Evolutionary conservation across 805 yeast genomes (phyloP), one percentile per base, ranked within the genome.

Genomic region (Ogataea zsoltii): DNA sequence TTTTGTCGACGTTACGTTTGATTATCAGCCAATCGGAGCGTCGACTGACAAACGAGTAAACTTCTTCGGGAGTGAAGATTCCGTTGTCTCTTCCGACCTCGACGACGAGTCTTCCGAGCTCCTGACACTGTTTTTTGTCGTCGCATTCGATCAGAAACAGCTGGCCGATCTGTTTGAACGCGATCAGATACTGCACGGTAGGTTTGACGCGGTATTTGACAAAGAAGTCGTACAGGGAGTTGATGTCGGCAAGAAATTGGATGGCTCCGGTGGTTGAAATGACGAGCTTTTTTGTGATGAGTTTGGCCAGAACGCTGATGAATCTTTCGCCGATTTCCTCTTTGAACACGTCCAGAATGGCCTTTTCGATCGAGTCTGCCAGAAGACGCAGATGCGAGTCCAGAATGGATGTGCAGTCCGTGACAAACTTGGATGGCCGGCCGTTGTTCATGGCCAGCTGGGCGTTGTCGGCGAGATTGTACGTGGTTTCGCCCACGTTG

Each of bases 301-400:
- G 79, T 60, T 88, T 90, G 33, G 88, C 86, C 23, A 94, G 69
- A 1, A 83, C 72, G 31, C 78, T 82, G 58, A 88, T 89, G 49
- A 94, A 83, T 34, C 98, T 65, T 62, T 89, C 88, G 0, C 96
- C 96, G 28, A 92, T 83, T 58, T 94, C 99, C 60, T 91, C 96
- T 56, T 91, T 94, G 60, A 90, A 94, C 0, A 92, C 95, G 55
- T 91, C 98, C 19, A 91, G 77, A 11, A 95, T 84, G 1, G 89
- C 78, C 60, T 85, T 88, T 44, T 92, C 98, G 0, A 97, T 88
- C 4, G 94, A 78, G 2, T 90, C 96, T 14, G 77, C 80, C 35
- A 92, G 68, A 45, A 91, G 67, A 45, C 77, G 79, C 49, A 91
- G 80, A 60, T 92, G 96, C 13, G 82, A 79, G 11, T 77, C 77